phyloP scores from a whole-genome alignment of 257 asterid genomes.

The Schizonepeta tenuifolia region DNA sequence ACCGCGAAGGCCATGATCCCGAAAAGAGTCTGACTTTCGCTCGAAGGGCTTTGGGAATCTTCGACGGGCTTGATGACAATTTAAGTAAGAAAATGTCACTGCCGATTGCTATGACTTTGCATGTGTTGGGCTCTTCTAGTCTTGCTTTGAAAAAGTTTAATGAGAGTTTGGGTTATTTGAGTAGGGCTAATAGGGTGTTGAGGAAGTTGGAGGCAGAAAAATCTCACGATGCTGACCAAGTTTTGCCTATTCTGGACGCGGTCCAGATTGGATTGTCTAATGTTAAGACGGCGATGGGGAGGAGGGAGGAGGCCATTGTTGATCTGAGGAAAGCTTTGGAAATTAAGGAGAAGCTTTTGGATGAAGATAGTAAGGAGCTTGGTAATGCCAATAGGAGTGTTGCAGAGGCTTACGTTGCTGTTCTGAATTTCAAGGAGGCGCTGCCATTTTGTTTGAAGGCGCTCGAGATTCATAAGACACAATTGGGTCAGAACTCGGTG shows the following conservation, averaged over 20 bases:
- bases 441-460: slow-evolving; percentile 83
- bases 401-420: slow-evolving; percentile 80
- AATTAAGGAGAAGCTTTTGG: slow-evolving; percentile 74
- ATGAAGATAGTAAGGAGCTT: slow-evolving; percentile 68
- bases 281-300: slow-evolving; percentile 84
- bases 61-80: slow-evolving; percentile 54
- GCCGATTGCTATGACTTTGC: slow-evolving; percentile 89
- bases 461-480: slow-evolving; percentile 64
- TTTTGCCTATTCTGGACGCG: slow-evolving; percentile 73
- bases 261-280: slow-evolving; percentile 77
- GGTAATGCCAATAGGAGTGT: slow-evolving; percentile 89
- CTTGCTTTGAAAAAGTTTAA: slow-evolving; percentile 64
- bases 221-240: slow-evolving; percentile 49
- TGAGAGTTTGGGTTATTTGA: slow-evolving; percentile 86
- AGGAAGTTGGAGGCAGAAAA: slow-evolving; percentile 54
- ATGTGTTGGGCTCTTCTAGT: slow-evolving; percentile 79
- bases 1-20: slow-evolving; percentile 77
- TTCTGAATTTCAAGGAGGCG: slow-evolving; percentile 78
- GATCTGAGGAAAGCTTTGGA: slow-evolving; percentile 80
- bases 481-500: slow-evolving; percentile 76
- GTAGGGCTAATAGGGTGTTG: slow-evolving; percentile 78
- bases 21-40: slow-evolving; percentile 72
- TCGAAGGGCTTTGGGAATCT: slow-evolving; percentile 62
- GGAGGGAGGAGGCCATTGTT: slow-evolving; percentile 86
- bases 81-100: slow-evolving; percentile 46